phyloP scores from a whole-genome alignment of 495 filamentous ascomycete genomes.

The Daldinia loculata region DNA sequence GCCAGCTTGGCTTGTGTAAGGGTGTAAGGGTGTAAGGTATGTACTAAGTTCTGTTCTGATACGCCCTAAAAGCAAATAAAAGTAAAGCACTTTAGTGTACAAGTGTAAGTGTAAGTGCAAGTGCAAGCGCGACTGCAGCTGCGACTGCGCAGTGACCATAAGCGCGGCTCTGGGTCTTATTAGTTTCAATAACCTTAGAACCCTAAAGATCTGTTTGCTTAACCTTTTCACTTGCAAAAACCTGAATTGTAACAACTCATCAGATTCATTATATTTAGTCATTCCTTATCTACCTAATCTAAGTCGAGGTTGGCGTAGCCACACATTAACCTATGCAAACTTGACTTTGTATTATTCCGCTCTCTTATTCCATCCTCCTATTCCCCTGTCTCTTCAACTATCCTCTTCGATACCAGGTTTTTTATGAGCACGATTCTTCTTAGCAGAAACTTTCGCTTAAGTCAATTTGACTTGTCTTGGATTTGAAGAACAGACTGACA shows the following conservation, averaged over 20 bases:
- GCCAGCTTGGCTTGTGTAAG: background rate
- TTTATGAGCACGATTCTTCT: background rate
- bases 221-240: background rate
- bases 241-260: background rate
- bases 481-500: slow-evolving; percentile 4
- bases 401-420: background rate
- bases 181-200: background rate
- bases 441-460: background rate
- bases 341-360: background rate
- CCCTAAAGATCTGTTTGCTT: background rate
- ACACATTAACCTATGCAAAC: background rate
- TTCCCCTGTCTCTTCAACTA: background rate
- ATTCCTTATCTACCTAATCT: background rate
- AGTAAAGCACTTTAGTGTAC: background rate
- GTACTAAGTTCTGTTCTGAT: background rate
- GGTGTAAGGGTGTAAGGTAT: background rate
- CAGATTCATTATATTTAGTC: background rate
- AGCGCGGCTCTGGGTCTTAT: background rate
- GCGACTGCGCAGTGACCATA: too few species aligned
- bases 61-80: background rate
- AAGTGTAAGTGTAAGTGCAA: background rate
- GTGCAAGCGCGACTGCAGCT: background rate
- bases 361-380: background rate
- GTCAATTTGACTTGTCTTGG: background rate
- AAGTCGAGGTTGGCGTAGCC: background rate